These are phyloP conservation scores for Eucalyptus regnans DNA, from an alignment of 345 rosid species.

Conservation along the genomic window DNA sequence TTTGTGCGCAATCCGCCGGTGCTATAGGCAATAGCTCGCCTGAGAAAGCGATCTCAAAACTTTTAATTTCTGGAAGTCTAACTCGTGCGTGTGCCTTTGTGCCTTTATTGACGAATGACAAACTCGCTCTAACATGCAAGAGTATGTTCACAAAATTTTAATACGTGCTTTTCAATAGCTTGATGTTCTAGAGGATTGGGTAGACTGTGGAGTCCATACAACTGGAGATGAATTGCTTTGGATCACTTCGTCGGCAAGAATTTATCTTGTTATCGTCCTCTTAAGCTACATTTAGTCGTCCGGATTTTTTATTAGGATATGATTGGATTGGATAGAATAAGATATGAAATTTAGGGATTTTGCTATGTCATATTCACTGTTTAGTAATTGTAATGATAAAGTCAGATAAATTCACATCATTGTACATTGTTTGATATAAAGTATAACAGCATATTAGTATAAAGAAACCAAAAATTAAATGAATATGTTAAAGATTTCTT, in stretches of 20 bases:
- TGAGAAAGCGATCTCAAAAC: neutral
- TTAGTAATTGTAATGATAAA: too few relatives aligned
- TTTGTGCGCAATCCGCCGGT: neutral
- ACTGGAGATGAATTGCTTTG: neutral
- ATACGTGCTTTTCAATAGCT: neutral
- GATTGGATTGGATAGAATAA: too few relatives aligned
- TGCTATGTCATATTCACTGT: too few relatives aligned
- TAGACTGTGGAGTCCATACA: neutral
- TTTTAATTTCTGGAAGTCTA: too few relatives aligned
- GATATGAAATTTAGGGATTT: fast-evolving
- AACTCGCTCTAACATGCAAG: neutral
- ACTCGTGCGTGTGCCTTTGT: neutral
- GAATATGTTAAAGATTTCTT: too few relatives aligned
- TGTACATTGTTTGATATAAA: too few relatives aligned
- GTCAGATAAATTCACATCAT: too few relatives aligned
- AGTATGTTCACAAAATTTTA: neutral
- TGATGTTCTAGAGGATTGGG: neutral
- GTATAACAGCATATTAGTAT: too few relatives aligned
- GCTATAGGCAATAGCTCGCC: neutral
- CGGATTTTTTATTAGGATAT: fast-evolving
- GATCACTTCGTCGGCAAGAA: neutral
- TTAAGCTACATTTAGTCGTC: too few relatives aligned
- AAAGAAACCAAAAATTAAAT: too few relatives aligned
- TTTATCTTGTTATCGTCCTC: neutral
- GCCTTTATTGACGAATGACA: neutral